Evolutionary conservation across 768 basidiomycete species (phyloP).

Genomic region (Panaeolus cyanescens): DNA sequence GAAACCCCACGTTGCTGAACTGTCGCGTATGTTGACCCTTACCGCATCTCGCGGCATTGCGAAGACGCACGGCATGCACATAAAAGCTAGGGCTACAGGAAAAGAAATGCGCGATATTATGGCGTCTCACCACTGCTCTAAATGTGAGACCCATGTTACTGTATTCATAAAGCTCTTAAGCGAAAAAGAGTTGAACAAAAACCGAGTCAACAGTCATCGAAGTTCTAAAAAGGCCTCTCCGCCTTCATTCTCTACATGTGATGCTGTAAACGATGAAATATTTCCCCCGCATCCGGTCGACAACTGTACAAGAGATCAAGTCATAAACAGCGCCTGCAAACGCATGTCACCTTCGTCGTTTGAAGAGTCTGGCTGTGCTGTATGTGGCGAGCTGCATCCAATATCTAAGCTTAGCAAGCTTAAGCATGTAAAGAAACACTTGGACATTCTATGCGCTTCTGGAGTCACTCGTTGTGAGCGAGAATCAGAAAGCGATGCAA

Average conservation of each 20-base stretch:
- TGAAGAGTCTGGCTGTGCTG: conserved; percentile 31
- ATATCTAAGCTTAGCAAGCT: conserved; percentile 16
- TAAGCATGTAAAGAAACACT: conserved; percentile 7
- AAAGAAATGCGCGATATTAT: not conserved
- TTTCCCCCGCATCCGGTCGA: not conserved
- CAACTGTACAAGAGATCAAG: not conserved
- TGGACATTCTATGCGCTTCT: conserved; percentile 1
- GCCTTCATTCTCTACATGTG: too few species aligned
- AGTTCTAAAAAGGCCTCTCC: not conserved
- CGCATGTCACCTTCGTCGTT: not conserved
- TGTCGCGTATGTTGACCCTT: not conserved
- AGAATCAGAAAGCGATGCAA: not conserved
- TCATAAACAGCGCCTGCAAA: not conserved
- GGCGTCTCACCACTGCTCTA: not conserved
- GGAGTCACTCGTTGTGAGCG: conserved; percentile 8
- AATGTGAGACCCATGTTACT: not conserved
- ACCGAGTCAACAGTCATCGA: not conserved
- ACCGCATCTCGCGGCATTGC: not conserved
- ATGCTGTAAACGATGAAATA: not conserved
- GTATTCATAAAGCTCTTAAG: not conserved
- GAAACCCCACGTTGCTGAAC: too few species aligned
- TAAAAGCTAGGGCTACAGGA: not conserved
- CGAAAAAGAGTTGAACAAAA: not conserved
- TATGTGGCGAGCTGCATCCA: conserved; percentile 24
- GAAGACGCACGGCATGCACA: not conserved